phyloP scores from a whole-genome alignment of 2,329 filamentous ascomycete genomes.

The Aspergillus sp. region DNA sequence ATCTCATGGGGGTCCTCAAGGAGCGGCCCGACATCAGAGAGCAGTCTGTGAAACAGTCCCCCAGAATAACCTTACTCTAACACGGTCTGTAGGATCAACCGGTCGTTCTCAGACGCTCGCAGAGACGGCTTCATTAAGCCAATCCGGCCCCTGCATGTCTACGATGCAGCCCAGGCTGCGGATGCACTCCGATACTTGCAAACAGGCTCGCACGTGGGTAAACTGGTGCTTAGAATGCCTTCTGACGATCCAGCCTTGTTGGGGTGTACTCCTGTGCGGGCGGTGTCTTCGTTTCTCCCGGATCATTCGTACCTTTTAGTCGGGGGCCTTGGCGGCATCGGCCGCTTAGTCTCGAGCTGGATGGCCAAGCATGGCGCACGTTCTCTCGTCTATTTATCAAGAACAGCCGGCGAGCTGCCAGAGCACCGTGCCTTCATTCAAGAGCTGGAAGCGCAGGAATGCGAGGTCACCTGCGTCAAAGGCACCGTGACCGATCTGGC shows the following conservation, averaged over 20 bases:
- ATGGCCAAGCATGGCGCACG: constrained; percentile 26
- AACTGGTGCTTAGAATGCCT: constrained; percentile 41
- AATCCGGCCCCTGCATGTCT: constrained; percentile 28
- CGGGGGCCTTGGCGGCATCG: constrained; percentile 25
- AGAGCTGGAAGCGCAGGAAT: constrained; percentile 11
- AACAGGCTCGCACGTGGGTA: constrained; percentile 50
- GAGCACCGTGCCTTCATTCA: constrained; percentile 13
- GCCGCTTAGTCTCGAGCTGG: constrained; percentile 18
- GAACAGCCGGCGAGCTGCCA: constrained; percentile 12
- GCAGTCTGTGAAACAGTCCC: too few relatives aligned
- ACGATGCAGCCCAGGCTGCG: constrained; percentile 32
- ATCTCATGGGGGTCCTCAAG: too few relatives aligned
- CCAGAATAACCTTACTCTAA: too few relatives aligned
- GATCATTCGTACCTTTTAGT: constrained; percentile 21
- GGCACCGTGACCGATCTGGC: constrained; percentile 10
- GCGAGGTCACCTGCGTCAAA: not conserved
- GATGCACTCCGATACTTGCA: constrained; percentile 52
- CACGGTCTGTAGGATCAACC: too few relatives aligned
- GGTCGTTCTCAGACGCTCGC: too few relatives aligned
- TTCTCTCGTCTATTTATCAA: constrained; percentile 21
- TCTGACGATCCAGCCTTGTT: not conserved
- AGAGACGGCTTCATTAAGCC: constrained; percentile 17
- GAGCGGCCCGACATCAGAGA: too few relatives aligned
- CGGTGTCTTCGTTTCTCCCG: not conserved
- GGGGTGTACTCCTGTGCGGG: too few relatives aligned